phyloP scores from a whole-genome alignment of 768 basidiomycete species.

The Lanmaoa pseudosensibilis region DNA sequence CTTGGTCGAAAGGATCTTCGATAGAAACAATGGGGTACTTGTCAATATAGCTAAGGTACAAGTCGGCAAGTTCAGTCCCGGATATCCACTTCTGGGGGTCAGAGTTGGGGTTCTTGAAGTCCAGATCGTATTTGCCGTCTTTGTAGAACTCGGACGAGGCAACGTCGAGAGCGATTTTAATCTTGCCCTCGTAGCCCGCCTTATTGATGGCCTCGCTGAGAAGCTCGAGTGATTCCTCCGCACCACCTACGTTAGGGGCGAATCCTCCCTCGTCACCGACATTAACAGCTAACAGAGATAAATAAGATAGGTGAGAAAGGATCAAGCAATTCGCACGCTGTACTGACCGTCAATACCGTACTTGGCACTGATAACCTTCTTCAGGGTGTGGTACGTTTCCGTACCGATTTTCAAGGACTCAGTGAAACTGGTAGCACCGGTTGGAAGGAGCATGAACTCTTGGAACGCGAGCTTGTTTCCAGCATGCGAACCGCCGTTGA shows the following conservation, averaged over 20 bases:
- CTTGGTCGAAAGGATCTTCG: slow-evolving; percentile 99
- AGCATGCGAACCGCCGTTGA: slow-evolving; percentile 99
- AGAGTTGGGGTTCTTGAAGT: slow-evolving; percentile 99
- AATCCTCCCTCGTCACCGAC: slow-evolving; percentile 99
- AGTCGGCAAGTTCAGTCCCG: slow-evolving; percentile 87
- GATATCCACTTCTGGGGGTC: slow-evolving; percentile 96
- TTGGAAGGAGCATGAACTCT: slow-evolving; percentile 99
- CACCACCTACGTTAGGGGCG: slow-evolving; percentile 95
- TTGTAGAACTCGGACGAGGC: slow-evolving; percentile 99
- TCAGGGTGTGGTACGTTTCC: slow-evolving; percentile 96
- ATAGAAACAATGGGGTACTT: slow-evolving; percentile 96
- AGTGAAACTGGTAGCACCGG: slow-evolving; percentile 86
- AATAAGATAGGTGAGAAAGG: slow-evolving; percentile 4
- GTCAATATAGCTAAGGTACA: slow-evolving; percentile 83
- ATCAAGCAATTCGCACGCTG: not conserved
- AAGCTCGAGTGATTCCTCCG: slow-evolving; percentile 96
- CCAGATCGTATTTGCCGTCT: slow-evolving; percentile 98
- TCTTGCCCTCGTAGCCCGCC: slow-evolving; percentile 97
- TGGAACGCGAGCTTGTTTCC: slow-evolving; percentile 99
- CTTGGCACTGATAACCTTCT: slow-evolving; percentile 98
- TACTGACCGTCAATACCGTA: slow-evolving; percentile 95
- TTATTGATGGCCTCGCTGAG: slow-evolving; percentile 95
- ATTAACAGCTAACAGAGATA: slow-evolving; percentile 73
- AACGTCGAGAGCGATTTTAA: slow-evolving; percentile 98
- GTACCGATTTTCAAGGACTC: slow-evolving; percentile 99